These are phyloP conservation scores for Tulasnella sp. DNA, from an alignment of 768 basidiomycete species.

Conservation along the genomic window DNA sequence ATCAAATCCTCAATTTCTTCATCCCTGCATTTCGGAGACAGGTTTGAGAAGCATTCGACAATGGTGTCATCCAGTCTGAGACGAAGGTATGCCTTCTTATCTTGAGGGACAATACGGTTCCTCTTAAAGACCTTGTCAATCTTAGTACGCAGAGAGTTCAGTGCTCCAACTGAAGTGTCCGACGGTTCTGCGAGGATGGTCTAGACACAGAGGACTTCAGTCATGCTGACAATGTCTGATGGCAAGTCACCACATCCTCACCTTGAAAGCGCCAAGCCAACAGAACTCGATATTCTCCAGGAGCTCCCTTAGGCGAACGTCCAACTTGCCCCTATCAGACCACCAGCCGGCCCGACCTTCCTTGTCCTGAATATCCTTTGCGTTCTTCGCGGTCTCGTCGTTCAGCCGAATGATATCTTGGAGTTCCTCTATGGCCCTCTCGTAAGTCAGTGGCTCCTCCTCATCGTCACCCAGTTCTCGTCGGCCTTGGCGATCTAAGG, in stretches of 20 bases:
- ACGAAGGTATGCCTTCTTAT: constrained; percentile 37
- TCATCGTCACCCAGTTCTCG: constrained; percentile 64
- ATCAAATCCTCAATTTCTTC: constrained; percentile 94
- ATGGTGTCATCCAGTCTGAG: constrained; percentile 51
- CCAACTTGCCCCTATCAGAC: constrained; percentile 65
- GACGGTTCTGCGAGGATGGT: constrained; percentile 48
- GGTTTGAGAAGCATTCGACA: constrained; percentile 74
- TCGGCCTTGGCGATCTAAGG: constrained; percentile 61
- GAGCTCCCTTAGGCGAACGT: constrained; percentile 59
- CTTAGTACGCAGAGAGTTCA: constrained; percentile 48
- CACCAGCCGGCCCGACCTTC: constrained; percentile 73
- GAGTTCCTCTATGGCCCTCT: constrained; percentile 62
- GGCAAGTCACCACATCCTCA: constrained; percentile 23
- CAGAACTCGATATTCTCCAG: constrained; percentile 84
- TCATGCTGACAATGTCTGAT: not conserved
- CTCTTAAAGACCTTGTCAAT: constrained; percentile 69
- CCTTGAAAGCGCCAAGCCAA: constrained; percentile 98
- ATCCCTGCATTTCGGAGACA: constrained; percentile 72
- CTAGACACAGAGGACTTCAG: constrained; percentile 26
- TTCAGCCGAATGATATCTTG: constrained; percentile 68
- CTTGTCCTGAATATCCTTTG: constrained; percentile 55
- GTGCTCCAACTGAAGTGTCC: constrained; percentile 32
- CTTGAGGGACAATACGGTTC: constrained; percentile 38
- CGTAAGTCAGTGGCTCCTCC: constrained; percentile 53
- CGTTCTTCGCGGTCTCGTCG: constrained; percentile 62